Percentiles rank a stretch among this genome's conserved stretches.
Evolutionary conservation across 371 early-diverging fungal genomes (phyloP).

Genomic region (Zopfochytrium polystomum): DNA sequence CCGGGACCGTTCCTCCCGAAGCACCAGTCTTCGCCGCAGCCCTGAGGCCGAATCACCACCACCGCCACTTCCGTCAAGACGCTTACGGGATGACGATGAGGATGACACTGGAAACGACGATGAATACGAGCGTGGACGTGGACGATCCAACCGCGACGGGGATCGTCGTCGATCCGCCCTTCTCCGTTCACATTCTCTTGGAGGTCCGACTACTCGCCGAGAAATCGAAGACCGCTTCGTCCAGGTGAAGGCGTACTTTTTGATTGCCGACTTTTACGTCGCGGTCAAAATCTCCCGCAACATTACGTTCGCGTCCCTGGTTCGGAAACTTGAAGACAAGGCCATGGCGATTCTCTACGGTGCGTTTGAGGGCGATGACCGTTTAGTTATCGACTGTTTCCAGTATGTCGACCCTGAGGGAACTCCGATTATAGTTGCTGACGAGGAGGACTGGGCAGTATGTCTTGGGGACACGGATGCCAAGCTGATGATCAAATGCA

Average conservation of each 20-base stretch:
- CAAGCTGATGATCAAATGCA: too few species aligned
- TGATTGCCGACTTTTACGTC: background rate
- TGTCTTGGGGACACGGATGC: conserved; percentile 15
- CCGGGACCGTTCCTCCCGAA: too few species aligned
- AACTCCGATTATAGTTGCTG: conserved; percentile 16
- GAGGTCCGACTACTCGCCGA: background rate
- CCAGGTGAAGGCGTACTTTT: conserved; percentile 2
- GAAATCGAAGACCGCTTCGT: conserved; percentile 2
- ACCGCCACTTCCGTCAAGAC: too few species aligned
- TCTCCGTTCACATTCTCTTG: background rate
- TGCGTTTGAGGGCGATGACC: background rate
- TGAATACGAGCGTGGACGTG: too few species aligned
- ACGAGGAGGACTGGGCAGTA: conserved; percentile 33
- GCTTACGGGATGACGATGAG: too few species aligned
- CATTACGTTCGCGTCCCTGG: conserved; percentile 3
- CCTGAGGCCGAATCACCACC: too few species aligned
- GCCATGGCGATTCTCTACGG: background rate
- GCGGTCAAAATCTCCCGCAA: conserved; percentile 7
- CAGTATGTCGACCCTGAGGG: conserved; percentile 23
- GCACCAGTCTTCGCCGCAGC: too few species aligned
- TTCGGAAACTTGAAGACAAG: background rate
- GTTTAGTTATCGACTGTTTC: conserved; percentile 14
- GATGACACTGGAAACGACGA: too few species aligned
- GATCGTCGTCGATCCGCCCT: background rate
- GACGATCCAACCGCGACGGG: too few species aligned